A percentile compares a stretch with the other conserved stretches of the same genome.
Evolutionary conservation across 208 protist genomes (phyloP).

Genomic region (Wallacemonas rigidus): DNA sequence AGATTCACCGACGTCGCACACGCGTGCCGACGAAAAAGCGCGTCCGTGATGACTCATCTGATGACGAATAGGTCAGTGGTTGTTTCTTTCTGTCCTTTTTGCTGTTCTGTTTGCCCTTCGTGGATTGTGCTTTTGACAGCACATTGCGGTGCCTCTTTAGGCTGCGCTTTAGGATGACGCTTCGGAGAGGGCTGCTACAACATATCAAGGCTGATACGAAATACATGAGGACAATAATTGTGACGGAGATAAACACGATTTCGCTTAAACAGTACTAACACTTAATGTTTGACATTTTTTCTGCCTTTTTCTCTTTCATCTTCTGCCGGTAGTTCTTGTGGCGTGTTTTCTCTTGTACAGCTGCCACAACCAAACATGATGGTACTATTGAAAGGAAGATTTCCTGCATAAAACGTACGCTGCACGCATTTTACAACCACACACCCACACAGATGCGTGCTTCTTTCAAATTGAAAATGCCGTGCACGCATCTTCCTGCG

Average conservation of each 20-base stretch:
- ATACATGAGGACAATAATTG: background rate
- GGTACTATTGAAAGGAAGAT: too few relatives aligned
- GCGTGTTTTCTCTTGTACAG: too few relatives aligned
- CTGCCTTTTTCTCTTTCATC: background rate
- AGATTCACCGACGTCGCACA: constrained; percentile 58
- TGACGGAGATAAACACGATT: background rate
- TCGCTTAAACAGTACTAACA: constrained; percentile 3
- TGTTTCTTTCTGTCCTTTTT: constrained; percentile 11
- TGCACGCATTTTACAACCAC: too few relatives aligned
- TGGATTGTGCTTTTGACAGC: background rate
- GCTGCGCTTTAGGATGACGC: too few relatives aligned
- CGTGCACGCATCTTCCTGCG: too few relatives aligned
- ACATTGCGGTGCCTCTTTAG: background rate
- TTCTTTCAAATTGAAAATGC: too few relatives aligned
- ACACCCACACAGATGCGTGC: too few relatives aligned
- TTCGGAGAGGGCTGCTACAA: too few relatives aligned
- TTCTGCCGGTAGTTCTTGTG: background rate
- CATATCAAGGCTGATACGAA: too few relatives aligned
- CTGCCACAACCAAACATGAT: too few relatives aligned
- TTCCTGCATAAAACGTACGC: too few relatives aligned
- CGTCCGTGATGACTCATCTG: constrained; percentile 20
- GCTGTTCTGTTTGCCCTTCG: constrained; percentile 1
- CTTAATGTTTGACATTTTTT: constrained; percentile 1
- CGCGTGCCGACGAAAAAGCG: constrained; percentile 29
- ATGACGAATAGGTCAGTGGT: constrained; percentile 17